Conservation (phyloP, 805 yeast genomes). For the Alloascoidea hylecoeti region DNA sequence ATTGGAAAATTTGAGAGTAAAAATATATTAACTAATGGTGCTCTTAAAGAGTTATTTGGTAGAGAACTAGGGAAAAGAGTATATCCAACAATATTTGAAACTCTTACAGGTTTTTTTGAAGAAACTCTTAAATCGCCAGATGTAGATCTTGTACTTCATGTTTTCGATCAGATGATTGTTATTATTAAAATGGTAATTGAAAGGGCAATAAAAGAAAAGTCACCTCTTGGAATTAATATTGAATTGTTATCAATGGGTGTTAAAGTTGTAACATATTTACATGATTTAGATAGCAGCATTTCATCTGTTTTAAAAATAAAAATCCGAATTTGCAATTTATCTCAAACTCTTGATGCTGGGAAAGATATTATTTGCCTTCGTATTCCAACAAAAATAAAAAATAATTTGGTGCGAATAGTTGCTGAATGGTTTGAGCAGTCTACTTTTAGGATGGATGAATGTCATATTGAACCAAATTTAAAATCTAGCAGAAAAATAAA, state of each 20-base stretch:
- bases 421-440: slow-evolving; percentile 2
- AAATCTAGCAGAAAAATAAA: background rate
- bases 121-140: background rate
- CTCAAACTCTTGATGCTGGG: background rate
- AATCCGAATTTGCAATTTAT: slow-evolving; percentile 2
- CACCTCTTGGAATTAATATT: slow-evolving; percentile 2
- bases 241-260: slow-evolving; percentile 8
- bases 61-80: too few relatives aligned
- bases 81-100: too few relatives aligned
- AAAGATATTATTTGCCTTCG: background rate
- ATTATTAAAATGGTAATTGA: slow-evolving; percentile 24
- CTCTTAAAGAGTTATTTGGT: slow-evolving; percentile 39
- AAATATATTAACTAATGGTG: slow-evolving; percentile 52
- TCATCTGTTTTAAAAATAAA: background rate
- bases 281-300: too few relatives aligned
- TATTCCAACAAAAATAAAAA: background rate
- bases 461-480: background rate
- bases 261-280: too few relatives aligned
- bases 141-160: slow-evolving; percentile 10
- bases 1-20: slow-evolving; percentile 63
- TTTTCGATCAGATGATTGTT: slow-evolving; percentile 31
- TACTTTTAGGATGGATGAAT: background rate
- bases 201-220: slow-evolving; percentile 12
- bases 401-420: background rate
- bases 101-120: too few relatives aligned